These are phyloP conservation scores for Collybia sp. DNA, from an alignment of 768 basidiomycete genomes.

Conservation along the genomic window DNA sequence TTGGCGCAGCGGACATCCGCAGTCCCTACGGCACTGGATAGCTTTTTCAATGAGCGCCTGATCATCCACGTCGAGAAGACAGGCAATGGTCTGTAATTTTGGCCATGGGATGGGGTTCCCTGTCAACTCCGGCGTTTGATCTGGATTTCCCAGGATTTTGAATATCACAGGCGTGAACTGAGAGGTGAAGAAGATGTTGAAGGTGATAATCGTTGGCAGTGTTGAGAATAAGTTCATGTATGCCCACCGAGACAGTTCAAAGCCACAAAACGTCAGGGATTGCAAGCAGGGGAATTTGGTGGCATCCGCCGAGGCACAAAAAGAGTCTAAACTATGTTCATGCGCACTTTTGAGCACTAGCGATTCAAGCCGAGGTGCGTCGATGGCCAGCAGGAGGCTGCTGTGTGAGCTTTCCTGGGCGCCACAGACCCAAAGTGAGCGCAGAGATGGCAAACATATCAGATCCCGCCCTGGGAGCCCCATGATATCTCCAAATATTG, in stretches of 20 bases:
- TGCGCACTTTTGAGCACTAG: slow-evolving; percentile 38
- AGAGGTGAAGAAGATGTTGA: slow-evolving; percentile 20
- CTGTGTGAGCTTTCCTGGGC: slow-evolving; percentile 30
- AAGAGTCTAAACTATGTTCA: slow-evolving; percentile 33
- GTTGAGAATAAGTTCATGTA: slow-evolving; percentile 24
- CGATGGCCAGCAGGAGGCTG: slow-evolving; percentile 31
- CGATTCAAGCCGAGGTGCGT: slow-evolving; percentile 32
- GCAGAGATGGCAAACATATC: slow-evolving; percentile 29
- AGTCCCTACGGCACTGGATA: slow-evolving; percentile 14
- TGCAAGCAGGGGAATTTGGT: slow-evolving; percentile 28
- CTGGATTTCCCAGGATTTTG: slow-evolving; percentile 16
- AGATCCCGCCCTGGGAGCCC: slow-evolving; percentile 16
- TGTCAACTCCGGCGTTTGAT: neutral
- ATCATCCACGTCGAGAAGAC: slow-evolving; percentile 23
- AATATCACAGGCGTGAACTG: slow-evolving; percentile 19
- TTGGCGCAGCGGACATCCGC: slow-evolving; percentile 21
- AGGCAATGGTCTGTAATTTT: slow-evolving; percentile 20
- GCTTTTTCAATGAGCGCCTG: slow-evolving; percentile 18
- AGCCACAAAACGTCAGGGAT: slow-evolving; percentile 34
- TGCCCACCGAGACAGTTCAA: slow-evolving; percentile 27
- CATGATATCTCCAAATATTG: slow-evolving; percentile 40
- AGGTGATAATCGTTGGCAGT: slow-evolving; percentile 28
- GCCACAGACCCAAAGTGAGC: slow-evolving; percentile 36
- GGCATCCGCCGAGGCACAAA: slow-evolving; percentile 19
- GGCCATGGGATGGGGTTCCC: slow-evolving; percentile 27